These are phyloP conservation scores for Trapa bicornis DNA, from an alignment of 345 rosid species.

Conservation along the genomic window DNA sequence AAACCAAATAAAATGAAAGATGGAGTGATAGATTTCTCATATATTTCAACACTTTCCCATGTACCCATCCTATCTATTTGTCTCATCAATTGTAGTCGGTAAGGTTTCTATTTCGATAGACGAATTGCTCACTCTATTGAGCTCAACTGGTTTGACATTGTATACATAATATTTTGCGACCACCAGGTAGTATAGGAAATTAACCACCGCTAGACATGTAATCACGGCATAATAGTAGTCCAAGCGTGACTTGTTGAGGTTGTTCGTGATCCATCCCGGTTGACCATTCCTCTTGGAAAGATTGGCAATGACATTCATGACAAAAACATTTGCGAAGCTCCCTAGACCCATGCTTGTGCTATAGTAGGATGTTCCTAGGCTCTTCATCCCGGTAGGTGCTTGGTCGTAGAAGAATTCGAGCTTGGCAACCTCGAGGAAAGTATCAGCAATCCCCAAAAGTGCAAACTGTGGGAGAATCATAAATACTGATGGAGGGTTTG, in stretches of 20 bases:
- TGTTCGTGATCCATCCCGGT: slow-evolving; percentile 55
- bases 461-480: slow-evolving; percentile 60
- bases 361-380: slow-evolving; percentile 68
- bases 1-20: too few relatives aligned
- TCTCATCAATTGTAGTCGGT: neutral
- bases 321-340: slow-evolving; percentile 45
- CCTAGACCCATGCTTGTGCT: slow-evolving; percentile 51
- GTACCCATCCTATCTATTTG: neutral
- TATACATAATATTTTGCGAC: slow-evolving; percentile 44
- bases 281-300: slow-evolving; percentile 34
- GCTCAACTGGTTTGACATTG: slow-evolving; percentile 28
- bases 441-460: slow-evolving; percentile 56
- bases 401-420: slow-evolving; percentile 79
- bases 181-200: slow-evolving; percentile 43
- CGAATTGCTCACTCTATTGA: neutral
- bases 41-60: too few relatives aligned
- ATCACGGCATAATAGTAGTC: slow-evolving; percentile 54
- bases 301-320: slow-evolving; percentile 34
- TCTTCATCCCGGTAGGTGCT: slow-evolving; percentile 73
- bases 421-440: slow-evolving; percentile 61
- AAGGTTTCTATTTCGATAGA: slow-evolving; percentile 1
- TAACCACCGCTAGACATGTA: slow-evolving; percentile 33
- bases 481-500: slow-evolving; percentile 40
- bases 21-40: too few relatives aligned
- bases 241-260: slow-evolving; percentile 48